Conservation (phyloP, 345 rosid genomes). For the Syzygium grande region DNA sequence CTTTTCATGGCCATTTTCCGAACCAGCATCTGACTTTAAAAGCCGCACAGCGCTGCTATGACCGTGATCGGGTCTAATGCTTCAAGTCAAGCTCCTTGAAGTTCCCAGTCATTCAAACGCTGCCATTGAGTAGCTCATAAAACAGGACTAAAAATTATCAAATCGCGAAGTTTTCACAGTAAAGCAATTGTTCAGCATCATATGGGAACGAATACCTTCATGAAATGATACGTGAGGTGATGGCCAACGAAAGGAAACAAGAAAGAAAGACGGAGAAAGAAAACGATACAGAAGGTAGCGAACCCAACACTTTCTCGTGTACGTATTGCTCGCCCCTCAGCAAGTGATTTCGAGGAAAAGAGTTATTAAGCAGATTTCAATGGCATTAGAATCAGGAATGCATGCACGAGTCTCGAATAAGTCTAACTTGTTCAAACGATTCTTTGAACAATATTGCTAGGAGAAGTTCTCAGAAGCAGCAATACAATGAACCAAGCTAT, state of each 20-base stretch:
- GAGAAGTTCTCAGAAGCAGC: not conserved
- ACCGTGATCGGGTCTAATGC: not conserved
- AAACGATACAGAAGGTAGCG: not conserved
- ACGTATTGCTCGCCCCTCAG: not conserved
- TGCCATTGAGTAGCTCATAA: too few relatives aligned
- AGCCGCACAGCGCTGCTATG: not conserved
- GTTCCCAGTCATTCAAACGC: too few relatives aligned
- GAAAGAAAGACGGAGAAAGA: too few relatives aligned
- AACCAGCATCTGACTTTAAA: not conserved
- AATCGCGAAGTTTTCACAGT: not conserved
- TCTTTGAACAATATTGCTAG: not conserved
- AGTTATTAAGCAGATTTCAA: not conserved
- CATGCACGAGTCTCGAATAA: fast-evolving
- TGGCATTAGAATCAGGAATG: not conserved
- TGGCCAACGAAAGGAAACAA: too few relatives aligned
- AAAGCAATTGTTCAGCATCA: too few relatives aligned
- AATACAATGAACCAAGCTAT: not conserved
- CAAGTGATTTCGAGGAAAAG: not conserved
- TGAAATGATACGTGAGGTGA: too few relatives aligned
- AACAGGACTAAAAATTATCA: not conserved
- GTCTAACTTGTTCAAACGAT: not conserved
- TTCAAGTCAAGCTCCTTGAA: too few relatives aligned
- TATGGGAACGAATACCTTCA: too few relatives aligned
- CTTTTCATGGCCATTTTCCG: not conserved
- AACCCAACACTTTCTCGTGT: not conserved